Evolutionary conservation across 1,284 basidiomycete species (phyloP).

Genomic region (Pterulicium gracile): DNA sequence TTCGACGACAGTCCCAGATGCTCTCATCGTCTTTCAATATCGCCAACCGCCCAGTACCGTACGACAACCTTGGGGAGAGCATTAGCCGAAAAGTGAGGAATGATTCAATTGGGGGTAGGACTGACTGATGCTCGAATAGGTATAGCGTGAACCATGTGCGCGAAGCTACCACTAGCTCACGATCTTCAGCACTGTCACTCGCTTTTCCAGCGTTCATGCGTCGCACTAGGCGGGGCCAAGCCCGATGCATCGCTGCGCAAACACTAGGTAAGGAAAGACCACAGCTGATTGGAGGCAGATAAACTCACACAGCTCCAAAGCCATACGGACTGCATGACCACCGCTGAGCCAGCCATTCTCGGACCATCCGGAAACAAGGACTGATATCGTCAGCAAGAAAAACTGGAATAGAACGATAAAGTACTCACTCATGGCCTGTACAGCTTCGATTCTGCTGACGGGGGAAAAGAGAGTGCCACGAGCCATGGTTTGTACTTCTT

Average conservation of each 20-base stretch:
- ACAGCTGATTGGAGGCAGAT: neutral
- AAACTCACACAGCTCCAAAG: slow-evolving; percentile 53
- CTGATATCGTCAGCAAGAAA: slow-evolving; percentile 26
- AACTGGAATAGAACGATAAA: slow-evolving; percentile 2
- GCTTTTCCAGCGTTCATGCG: slow-evolving; percentile 60
- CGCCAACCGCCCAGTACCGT: slow-evolving; percentile 85
- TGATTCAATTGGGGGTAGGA: slow-evolving; percentile 12
- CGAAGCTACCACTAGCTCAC: slow-evolving; percentile 67
- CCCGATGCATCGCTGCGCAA: slow-evolving; percentile 54
- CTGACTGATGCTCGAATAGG: slow-evolving; percentile 86
- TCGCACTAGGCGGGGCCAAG: slow-evolving; percentile 74
- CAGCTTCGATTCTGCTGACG: slow-evolving; percentile 71
- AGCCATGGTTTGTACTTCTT: slow-evolving; percentile 78
- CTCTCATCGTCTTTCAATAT: slow-evolving; percentile 88
- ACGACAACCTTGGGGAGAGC: slow-evolving; percentile 55
- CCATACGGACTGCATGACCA: slow-evolving; percentile 89
- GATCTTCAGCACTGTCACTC: slow-evolving; percentile 52
- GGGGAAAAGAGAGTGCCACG: slow-evolving; percentile 79
- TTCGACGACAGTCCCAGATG: slow-evolving; percentile 68
- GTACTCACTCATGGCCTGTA: slow-evolving; percentile 80
- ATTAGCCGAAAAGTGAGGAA: slow-evolving; percentile 6
- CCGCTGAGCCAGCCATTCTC: slow-evolving; percentile 88
- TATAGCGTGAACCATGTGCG: slow-evolving; percentile 88
- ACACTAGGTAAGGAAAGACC: neutral
- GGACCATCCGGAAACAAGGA: slow-evolving; percentile 83